Conservation (phyloP, 306 rosid species). For the Acacia acuminata region DNA sequence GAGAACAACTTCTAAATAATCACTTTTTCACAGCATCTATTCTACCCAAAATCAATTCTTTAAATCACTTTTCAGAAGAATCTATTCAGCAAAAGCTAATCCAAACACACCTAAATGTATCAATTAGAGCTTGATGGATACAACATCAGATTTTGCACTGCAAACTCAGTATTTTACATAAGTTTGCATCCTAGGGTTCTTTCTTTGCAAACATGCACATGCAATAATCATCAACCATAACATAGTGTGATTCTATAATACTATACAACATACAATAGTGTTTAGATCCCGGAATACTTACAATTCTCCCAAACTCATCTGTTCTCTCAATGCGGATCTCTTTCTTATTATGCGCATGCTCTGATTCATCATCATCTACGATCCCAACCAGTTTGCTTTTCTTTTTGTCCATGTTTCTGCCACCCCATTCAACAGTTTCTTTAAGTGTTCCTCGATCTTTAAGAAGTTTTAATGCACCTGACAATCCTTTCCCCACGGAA, state of each 20-base stretch:
- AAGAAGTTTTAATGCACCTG: conserved; percentile 80
- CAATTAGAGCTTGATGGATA: not conserved
- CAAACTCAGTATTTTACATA: not conserved
- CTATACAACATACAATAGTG: not conserved
- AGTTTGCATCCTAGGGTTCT: not conserved
- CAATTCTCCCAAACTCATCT: conserved; percentile 90
- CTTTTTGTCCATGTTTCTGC: conserved; percentile 98
- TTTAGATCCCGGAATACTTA: conserved; percentile 45
- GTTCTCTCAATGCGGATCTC: conserved; percentile 93
- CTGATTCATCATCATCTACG: conserved; percentile 57
- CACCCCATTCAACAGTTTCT: conserved; percentile 95
- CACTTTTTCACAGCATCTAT: no score
- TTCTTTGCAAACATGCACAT: not conserved
- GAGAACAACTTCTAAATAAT: no score
- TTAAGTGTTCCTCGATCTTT: conserved; percentile 90
- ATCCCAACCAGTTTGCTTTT: conserved; percentile 91
- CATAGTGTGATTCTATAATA: not conserved
- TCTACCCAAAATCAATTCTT: no score
- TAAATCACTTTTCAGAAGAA: no score
- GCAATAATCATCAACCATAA: not conserved
- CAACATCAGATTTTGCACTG: not conserved
- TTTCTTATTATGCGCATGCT: conserved; percentile 60
- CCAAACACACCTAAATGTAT: not conserved
- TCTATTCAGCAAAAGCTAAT: no score
- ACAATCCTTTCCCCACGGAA: conserved; percentile 85